These are phyloP conservation scores for Cydonia oblonga DNA, from an alignment of 331 rosid species.

Conservation along the genomic window DNA sequence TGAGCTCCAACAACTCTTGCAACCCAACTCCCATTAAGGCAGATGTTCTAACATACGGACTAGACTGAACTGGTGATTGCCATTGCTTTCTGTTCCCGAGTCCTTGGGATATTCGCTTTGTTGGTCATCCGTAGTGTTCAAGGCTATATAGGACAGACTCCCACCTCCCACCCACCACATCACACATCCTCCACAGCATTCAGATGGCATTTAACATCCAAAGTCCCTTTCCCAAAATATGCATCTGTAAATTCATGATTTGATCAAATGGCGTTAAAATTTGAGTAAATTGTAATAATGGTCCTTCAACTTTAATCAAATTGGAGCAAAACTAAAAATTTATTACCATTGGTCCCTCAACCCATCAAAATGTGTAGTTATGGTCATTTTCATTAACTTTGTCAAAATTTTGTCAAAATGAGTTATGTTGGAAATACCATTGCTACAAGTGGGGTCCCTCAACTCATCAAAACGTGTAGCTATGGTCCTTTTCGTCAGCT, in stretches of 20 bases:
- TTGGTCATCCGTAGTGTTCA: conserved; percentile 13
- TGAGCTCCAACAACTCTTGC: conserved; percentile 62
- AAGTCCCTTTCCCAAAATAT: conserved; percentile 78
- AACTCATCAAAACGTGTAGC: no score
- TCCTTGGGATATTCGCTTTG: conserved; percentile 16
- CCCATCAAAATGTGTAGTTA: no score
- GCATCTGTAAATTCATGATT: conserved; percentile 32
- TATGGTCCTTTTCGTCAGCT: no score
- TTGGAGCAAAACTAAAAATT: no score
- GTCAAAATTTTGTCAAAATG: no score
- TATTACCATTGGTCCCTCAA: no score
- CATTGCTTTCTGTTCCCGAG: conserved; percentile 6
- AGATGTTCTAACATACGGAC: conserved; percentile 65
- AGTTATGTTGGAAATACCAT: no score
- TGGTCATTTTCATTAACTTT: no score
- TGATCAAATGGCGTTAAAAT: not conserved
- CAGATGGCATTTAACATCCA: conserved; percentile 57
- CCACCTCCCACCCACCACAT: conserved; percentile 24
- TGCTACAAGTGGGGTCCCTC: no score
- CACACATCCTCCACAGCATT: conserved; percentile 25
- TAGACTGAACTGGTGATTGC: conserved; percentile 17
- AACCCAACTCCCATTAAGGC: conserved; percentile 70
- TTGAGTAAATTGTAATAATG: no score
- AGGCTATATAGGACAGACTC: conserved; percentile 14
- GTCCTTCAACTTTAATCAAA: no score